These are phyloP conservation scores for Hortiboletus campestris DNA, from an alignment of 768 basidiomycete genomes.

Conservation along the genomic window DNA sequence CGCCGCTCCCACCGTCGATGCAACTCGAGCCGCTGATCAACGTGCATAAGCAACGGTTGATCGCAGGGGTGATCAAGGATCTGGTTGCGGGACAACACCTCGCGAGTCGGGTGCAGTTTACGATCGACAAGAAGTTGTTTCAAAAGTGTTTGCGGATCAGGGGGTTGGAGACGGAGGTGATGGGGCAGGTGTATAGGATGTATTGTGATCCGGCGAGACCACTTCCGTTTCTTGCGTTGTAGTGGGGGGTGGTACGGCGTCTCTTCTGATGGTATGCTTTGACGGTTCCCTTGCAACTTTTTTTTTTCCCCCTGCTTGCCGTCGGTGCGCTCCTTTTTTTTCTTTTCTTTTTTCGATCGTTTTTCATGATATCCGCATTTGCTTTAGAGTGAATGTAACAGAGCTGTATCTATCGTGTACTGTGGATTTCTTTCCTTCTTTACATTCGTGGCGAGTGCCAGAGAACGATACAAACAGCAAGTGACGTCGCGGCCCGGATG, in stretches of 20 bases:
- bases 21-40: slow-evolving; percentile 84
- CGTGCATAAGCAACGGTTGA: slow-evolving; percentile 83
- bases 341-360: neutral
- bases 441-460: too few relatives aligned
- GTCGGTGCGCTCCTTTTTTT: neutral
- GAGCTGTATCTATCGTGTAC: slow-evolving; percentile 27
- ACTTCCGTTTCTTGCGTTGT: slow-evolving; percentile 23
- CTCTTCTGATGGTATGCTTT: too few relatives aligned
- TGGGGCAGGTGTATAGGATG: slow-evolving; percentile 47
- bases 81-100: slow-evolving; percentile 83
- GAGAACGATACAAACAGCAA: too few relatives aligned
- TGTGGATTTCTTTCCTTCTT: slow-evolving; percentile 1
- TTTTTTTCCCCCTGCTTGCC: neutral
- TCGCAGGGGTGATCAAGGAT: slow-evolving; percentile 76
- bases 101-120: slow-evolving; percentile 67
- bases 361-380: slow-evolving; percentile 15
- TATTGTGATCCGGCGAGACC: slow-evolving; percentile 29
- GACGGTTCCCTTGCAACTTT: too few relatives aligned
- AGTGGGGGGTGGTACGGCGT: too few relatives aligned
- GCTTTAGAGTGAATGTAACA: slow-evolving; percentile 18
- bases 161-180: slow-evolving; percentile 54
- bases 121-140: slow-evolving; percentile 73
- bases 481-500: too few relatives aligned
- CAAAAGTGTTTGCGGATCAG: slow-evolving; percentile 71
- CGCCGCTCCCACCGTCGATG: slow-evolving; percentile 72